phyloP scores from a whole-genome alignment of 108 stramenopile genomes.

The Conticribra guillardii region DNA sequence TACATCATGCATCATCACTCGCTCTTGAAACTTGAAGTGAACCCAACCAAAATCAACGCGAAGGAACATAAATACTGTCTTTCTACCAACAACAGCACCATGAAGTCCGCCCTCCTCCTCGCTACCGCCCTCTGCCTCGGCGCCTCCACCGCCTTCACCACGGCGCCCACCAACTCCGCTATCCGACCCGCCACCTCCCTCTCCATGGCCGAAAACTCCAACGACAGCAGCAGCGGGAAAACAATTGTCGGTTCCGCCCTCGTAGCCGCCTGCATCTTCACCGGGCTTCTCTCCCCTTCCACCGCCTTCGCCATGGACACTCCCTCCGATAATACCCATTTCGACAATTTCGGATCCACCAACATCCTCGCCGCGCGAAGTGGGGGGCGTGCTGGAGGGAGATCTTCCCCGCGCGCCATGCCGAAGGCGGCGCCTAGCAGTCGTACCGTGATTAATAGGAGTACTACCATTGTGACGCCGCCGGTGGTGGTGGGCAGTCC shows the following conservation, averaged over 20 bases:
- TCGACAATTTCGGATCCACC: conserved; percentile 28
- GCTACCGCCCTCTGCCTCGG: conserved; percentile 7
- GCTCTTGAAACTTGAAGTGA: too few species aligned
- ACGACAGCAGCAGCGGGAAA: conserved; percentile 21
- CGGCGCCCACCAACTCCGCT: not conserved
- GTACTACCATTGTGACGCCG: conserved; percentile 32
- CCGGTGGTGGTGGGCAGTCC: conserved; percentile 39
- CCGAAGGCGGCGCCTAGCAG: too few species aligned
- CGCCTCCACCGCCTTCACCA: conserved; percentile 10
- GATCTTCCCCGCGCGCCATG: conserved; percentile 22
- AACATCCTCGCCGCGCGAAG: conserved; percentile 33
- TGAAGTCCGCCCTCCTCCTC: conserved; percentile 24
- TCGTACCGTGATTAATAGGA: conserved; percentile 31
- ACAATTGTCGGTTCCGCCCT: conserved; percentile 45
- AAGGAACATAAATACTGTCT: too few species aligned
- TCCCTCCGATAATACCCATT: not conserved
- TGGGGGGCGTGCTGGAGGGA: conserved; percentile 49
- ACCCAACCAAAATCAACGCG: too few species aligned
- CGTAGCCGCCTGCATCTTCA: conserved; percentile 41
- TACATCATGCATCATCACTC: too few species aligned
- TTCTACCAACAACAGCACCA: too few species aligned
- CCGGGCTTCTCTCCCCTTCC: conserved; percentile 27
- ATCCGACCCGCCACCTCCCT: conserved; percentile 8
- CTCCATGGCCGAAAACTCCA: conserved; percentile 6
- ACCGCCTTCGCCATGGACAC: conserved; percentile 35